phyloP scores from a whole-genome alignment of 176 grass and related monocot species.

The Aegilops sharonensis region DNA sequence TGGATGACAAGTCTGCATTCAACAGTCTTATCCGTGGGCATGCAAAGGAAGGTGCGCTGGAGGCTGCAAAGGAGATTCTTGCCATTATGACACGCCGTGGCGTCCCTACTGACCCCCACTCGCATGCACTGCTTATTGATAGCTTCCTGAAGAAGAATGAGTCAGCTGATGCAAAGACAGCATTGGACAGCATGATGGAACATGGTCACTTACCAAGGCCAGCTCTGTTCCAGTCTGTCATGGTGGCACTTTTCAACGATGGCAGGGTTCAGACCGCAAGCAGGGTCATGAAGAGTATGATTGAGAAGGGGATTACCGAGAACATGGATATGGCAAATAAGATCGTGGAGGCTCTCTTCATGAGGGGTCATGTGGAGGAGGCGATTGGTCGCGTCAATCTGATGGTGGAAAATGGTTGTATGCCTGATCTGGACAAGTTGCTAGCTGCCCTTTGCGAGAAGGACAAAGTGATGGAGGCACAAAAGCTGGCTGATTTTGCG shows the following conservation, averaged over 20 bases:
- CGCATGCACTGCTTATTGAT: slow-evolving; percentile 57
- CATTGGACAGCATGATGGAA: slow-evolving; percentile 91
- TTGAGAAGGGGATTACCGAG: slow-evolving; percentile 82
- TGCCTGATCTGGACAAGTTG: slow-evolving; percentile 71
- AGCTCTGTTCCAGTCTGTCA: slow-evolving; percentile 75
- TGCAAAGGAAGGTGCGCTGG: slow-evolving; percentile 72
- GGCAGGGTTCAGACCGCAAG: slow-evolving; percentile 78
- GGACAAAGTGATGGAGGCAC: slow-evolving; percentile 71
- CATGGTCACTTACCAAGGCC: slow-evolving; percentile 78
- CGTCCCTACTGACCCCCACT: slow-evolving; percentile 64
- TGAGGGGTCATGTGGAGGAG: slow-evolving; percentile 90
- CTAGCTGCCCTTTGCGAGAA: slow-evolving; percentile 64
- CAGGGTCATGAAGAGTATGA: slow-evolving; percentile 94
- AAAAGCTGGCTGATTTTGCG: slow-evolving; percentile 72
- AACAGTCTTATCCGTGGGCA: slow-evolving; percentile 82
- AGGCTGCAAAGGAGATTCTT: slow-evolving; percentile 67
- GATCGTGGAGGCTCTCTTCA: slow-evolving; percentile 77
- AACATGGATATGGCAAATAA: slow-evolving; percentile 77
- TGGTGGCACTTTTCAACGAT: slow-evolving; percentile 61
- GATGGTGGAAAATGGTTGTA: slow-evolving; percentile 63
- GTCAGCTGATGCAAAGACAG: slow-evolving; percentile 67
- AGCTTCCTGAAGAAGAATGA: slow-evolving; percentile 80
- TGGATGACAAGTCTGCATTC: slow-evolving; percentile 76
- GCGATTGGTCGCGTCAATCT: slow-evolving; percentile 77
- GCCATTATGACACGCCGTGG: slow-evolving; percentile 66